Conservation (phyloP, 371 early-diverging fungal genomes). For the Mucor lusitanicus region DNA sequence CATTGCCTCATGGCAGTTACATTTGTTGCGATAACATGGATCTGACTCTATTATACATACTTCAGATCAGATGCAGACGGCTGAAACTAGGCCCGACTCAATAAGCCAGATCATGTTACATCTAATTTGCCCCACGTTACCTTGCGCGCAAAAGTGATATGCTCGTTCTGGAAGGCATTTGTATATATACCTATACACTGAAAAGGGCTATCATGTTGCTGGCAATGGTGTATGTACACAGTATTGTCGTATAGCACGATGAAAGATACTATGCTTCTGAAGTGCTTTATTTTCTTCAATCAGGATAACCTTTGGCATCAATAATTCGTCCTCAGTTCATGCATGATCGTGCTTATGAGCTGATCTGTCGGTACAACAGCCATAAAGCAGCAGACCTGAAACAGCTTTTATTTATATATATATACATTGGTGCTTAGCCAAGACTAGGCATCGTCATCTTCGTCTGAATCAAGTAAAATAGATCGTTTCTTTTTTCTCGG, state of each 20-base stretch:
- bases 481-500: slow-evolving; percentile 11
- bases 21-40: not conserved
- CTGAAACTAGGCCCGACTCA: not conserved
- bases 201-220: not conserved
- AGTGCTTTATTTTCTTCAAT: too few relatives aligned
- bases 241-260: too few relatives aligned
- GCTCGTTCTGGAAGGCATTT: not conserved
- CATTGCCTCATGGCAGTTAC: not conserved
- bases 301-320: too few relatives aligned
- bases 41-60: too few relatives aligned
- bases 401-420: not conserved
- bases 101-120: not conserved
- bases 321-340: not conserved
- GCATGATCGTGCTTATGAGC: not conserved
- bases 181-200: too few relatives aligned
- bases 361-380: not conserved
- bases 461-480: slow-evolving; percentile 5
- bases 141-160: not conserved
- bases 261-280: too few relatives aligned
- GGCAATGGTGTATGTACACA: too few relatives aligned
- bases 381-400: not conserved
- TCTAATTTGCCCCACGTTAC: not conserved
- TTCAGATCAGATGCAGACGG: not conserved
- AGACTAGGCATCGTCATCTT: not conserved
- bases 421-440: not conserved